These are phyloP conservation scores for Podospora appendiculata DNA, from an alignment of 495 filamentous ascomycete genomes.

Conservation along the genomic window DNA sequence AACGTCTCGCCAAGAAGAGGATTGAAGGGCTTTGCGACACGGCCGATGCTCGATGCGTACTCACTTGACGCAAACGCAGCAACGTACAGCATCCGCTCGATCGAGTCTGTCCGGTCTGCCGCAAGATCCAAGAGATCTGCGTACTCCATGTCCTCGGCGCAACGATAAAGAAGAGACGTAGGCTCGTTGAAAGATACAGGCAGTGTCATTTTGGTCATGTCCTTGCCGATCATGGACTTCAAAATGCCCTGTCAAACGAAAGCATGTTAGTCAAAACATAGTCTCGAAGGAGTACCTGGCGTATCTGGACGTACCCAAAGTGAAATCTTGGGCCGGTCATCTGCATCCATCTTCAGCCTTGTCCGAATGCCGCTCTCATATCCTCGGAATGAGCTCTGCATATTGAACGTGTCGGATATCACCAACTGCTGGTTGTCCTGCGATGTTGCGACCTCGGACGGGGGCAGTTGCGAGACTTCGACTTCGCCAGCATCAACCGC, in stretches of 20 bases:
- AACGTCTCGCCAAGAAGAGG: conserved; percentile 94
- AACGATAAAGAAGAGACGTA: conserved; percentile 91
- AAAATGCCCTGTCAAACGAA: conserved; percentile 64
- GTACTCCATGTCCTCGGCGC: conserved; percentile 97
- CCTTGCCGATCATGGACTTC: conserved; percentile 99
- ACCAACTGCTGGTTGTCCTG: conserved; percentile 31
- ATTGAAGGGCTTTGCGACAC: conserved; percentile 97
- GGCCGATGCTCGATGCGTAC: conserved; percentile 92
- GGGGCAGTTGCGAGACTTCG: conserved; percentile 54
- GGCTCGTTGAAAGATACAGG: conserved; percentile 99
- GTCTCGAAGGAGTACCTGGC: conserved; percentile 15
- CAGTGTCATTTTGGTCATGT: conserved; percentile 99
- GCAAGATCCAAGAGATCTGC: conserved; percentile 87
- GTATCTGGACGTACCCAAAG: conserved; percentile 67
- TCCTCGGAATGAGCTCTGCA: conserved; percentile 72
- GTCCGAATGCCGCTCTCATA: conserved; percentile 81
- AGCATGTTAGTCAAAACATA: neutral
- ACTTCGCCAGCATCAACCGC: conserved; percentile 90
- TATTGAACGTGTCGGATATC: conserved; percentile 44
- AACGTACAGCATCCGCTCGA: conserved; percentile 93
- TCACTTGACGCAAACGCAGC: conserved; percentile 92
- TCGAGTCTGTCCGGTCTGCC: conserved; percentile 74
- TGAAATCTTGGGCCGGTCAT: conserved; percentile 87
- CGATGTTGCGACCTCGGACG: conserved; percentile 36
- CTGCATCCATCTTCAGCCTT: conserved; percentile 80